Evolutionary conservation across 1,284 basidiomycete species (phyloP).

Genomic region (Microbotryum violaceum): DNA sequence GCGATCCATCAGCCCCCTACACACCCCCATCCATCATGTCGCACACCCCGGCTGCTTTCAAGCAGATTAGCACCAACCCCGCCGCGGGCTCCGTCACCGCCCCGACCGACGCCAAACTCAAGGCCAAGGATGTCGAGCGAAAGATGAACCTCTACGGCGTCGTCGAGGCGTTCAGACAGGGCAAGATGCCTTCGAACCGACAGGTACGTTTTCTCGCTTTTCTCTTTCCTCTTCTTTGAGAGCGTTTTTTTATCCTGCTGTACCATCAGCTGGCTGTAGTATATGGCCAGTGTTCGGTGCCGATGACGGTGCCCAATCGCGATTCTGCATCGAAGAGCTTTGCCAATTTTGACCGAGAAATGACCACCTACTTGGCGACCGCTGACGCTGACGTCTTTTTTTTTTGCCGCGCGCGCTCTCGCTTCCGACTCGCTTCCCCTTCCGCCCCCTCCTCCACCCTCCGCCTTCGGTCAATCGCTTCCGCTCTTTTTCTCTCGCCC

Average conservation of each 20-base stretch:
- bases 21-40: neutral
- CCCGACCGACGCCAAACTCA: conserved; percentile 33
- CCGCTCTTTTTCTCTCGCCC: neutral
- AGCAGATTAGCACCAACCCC: conserved; percentile 17
- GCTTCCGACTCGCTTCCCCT: no score
- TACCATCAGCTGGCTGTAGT: neutral
- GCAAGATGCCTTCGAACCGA: conserved; percentile 66
- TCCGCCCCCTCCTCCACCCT: no score
- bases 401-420: neutral
- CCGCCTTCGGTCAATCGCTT: no score
- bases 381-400: neutral
- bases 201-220: conserved; percentile 1
- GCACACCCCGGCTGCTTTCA: neutral
- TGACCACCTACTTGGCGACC: neutral
- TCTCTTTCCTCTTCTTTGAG: neutral
- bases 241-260: neutral
- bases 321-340: no score
- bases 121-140: conserved; percentile 43
- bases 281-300: neutral
- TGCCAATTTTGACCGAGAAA: neutral
- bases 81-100: conserved; percentile 12
- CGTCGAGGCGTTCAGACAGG: conserved; percentile 66
- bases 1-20: neutral
- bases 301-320: neutral
- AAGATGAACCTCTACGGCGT: conserved; percentile 54